phyloP scores from a whole-genome alignment of 805 yeast species.

The Lipomyces kockii region DNA sequence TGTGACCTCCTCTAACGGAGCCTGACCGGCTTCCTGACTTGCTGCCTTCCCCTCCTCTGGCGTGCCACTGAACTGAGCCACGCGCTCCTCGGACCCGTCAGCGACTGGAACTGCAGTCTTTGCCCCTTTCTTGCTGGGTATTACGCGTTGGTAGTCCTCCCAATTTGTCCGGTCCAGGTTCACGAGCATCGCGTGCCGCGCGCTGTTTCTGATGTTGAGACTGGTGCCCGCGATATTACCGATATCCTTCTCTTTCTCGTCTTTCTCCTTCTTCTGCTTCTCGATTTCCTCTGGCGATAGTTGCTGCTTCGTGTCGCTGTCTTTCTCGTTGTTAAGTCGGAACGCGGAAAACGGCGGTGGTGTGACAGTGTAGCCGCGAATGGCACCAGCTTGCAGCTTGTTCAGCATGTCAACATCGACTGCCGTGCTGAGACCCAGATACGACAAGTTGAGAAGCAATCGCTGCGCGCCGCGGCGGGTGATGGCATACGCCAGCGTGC shows the following conservation, averaged over 20 bases:
- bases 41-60: conserved; percentile 1
- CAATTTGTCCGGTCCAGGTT: conserved; percentile 7
- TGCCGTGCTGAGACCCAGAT: conserved; percentile 9
- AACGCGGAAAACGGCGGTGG: conserved; percentile 14
- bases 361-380: conserved; percentile 18
- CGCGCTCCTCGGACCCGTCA: neutral
- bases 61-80: conserved; percentile 5
- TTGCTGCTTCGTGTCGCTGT: conserved; percentile 4
- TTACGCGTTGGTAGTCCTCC: conserved; percentile 13
- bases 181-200: conserved; percentile 14
- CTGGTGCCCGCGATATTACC: conserved; percentile 12
- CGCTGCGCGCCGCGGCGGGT: conserved; percentile 19
- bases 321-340: conserved; percentile 12
- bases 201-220: conserved; percentile 13
- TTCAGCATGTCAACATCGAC: conserved; percentile 10
- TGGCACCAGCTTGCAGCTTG: conserved; percentile 10
- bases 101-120: neutral
- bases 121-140: neutral
- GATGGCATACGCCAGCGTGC: conserved; percentile 25
- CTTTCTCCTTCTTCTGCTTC: conserved; percentile 7
- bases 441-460: conserved; percentile 10
- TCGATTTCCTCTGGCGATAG: conserved; percentile 1
- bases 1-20: conserved; percentile 1
- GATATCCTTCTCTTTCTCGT: neutral
- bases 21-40: conserved; percentile 8